Evolutionary conservation across 495 filamentous ascomycete species (phyloP), one percentile per base, ranked within the genome.

Genomic region (Hypoxylon cercidicola): DNA sequence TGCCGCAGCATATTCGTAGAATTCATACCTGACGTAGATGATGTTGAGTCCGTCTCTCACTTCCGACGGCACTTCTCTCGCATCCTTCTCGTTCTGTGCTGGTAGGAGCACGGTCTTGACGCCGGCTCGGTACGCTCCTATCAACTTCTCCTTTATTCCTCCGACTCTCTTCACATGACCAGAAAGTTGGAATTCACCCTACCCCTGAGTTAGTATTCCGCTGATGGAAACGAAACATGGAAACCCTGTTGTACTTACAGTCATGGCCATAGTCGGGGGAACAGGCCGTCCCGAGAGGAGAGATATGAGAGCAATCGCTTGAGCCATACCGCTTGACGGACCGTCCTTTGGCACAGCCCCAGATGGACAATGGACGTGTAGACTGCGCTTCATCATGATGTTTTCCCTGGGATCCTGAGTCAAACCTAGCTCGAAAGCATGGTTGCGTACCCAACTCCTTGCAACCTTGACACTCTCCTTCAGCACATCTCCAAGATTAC

Each of bases 111-210:
- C 95, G 37, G 90, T 95, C 82, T 95, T 96, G 50, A 99, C 95
- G 20, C 95, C 95, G 16, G 95, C 96, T 61, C 93, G 87, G 64
- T 93, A 77, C 23, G 95, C 96, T 11, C 95, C 95, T 72, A 99
- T 98, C 25, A 98, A 81, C 75, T 99, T 99, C 86, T 99, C 95
- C 82, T 97, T 97, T 78, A 98, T 98, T 19, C 96, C 95, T 18
- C 95, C 95, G 55, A 96, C 93, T 9, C 92, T 90, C 79, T 81
- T 85, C 50, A 99, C 89, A 61, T 92, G 86, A 11, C 95, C 95
- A 13, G 96, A 84, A 30, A 99, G 84, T 62, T 89, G 90, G 39
- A 98, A 87, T 75, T 99, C 95, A 19, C 95, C 96, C 81, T 80
- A 59, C 66, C 15, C 44, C 37, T 68, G 28, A 65, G 60, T 79